These are phyloP conservation scores for Botrytis cinerea DNA, from an alignment of 2,329 filamentous ascomycete species.

Conservation along the genomic window DNA sequence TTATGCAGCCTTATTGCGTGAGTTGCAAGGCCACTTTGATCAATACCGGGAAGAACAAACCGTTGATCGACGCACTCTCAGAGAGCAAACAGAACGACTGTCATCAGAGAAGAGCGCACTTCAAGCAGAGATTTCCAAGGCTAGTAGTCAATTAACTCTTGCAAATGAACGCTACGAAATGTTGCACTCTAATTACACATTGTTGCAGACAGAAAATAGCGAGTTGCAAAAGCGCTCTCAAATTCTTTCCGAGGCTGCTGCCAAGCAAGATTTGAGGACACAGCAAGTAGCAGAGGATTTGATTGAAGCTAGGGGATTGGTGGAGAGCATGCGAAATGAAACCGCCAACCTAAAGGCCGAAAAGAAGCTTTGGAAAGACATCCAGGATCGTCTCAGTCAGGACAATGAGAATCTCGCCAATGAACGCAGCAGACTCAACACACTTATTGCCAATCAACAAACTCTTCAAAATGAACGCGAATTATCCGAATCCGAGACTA, in stretches of 20 bases:
- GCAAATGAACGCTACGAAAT: conserved; percentile 85
- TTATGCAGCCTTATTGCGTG: conserved; percentile 76
- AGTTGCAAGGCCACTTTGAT: conserved; percentile 88
- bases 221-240: conserved; percentile 85
- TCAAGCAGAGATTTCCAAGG: conserved; percentile 77
- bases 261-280: conserved; percentile 85
- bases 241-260: conserved; percentile 75
- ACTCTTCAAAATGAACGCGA: conserved; percentile 91
- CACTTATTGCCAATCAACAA: conserved; percentile 79
- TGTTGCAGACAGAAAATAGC: conserved; percentile 79
- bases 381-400: conserved; percentile 82
- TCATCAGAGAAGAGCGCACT: conserved; percentile 80
- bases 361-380: conserved; percentile 91
- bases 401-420: conserved; percentile 84
- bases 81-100: conserved; percentile 79
- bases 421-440: conserved; percentile 82
- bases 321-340: conserved; percentile 88
- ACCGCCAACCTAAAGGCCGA: conserved; percentile 92
- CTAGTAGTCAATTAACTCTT: conserved; percentile 78
- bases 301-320: conserved; percentile 76
- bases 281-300: conserved; percentile 93
- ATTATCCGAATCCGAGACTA: conserved; percentile 76
- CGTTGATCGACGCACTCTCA: conserved; percentile 77
- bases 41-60: conserved; percentile 83
- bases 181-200: conserved; percentile 82